phyloP scores from a whole-genome alignment of 2,329 filamentous ascomycete species.

The Aspergillus clavatus region DNA sequence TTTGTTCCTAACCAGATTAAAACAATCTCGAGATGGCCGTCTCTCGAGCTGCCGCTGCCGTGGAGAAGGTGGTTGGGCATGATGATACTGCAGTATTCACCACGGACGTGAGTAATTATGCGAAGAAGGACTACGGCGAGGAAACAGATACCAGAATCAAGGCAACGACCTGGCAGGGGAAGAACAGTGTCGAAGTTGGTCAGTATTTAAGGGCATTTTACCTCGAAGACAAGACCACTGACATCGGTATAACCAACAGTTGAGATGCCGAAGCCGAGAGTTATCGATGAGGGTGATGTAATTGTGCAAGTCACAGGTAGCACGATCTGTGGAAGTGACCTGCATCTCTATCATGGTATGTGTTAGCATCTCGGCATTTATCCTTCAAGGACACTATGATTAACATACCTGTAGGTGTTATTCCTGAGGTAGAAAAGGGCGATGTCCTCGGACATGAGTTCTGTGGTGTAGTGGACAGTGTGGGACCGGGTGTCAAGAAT shows the following conservation, averaged over 20 bases:
- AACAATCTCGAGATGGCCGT: constrained; percentile 45
- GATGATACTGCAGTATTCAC: constrained; percentile 58
- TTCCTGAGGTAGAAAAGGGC: constrained; percentile 58
- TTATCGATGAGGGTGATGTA: constrained; percentile 70
- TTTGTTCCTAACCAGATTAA: no score
- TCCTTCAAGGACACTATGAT: constrained; percentile 10
- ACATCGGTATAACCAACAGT: constrained; percentile 33
- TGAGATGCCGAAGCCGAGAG: constrained; percentile 63
- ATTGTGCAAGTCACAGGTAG: constrained; percentile 71
- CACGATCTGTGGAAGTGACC: constrained; percentile 58
- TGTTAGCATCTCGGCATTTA: not conserved
- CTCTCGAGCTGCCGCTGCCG: constrained; percentile 62
- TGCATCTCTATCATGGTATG: constrained; percentile 47
- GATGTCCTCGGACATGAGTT: constrained; percentile 63
- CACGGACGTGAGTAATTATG: constrained; percentile 68
- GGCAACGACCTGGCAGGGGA: constrained; percentile 76
- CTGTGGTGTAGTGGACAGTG: constrained; percentile 48
- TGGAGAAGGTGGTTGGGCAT: constrained; percentile 66
- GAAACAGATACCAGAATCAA: constrained; percentile 63
- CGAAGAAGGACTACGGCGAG: constrained; percentile 50
- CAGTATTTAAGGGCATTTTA: constrained; percentile 4
- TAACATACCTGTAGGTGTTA: constrained; percentile 36
- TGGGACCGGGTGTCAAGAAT: constrained; percentile 53
- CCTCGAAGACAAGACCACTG: not conserved
- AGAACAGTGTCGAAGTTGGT: constrained; percentile 69